Evolutionary conservation across 192 early-diverging fungal species (phyloP), one percentile per base, ranked within the genome.

Genomic region (Coemansia sp.): DNA sequence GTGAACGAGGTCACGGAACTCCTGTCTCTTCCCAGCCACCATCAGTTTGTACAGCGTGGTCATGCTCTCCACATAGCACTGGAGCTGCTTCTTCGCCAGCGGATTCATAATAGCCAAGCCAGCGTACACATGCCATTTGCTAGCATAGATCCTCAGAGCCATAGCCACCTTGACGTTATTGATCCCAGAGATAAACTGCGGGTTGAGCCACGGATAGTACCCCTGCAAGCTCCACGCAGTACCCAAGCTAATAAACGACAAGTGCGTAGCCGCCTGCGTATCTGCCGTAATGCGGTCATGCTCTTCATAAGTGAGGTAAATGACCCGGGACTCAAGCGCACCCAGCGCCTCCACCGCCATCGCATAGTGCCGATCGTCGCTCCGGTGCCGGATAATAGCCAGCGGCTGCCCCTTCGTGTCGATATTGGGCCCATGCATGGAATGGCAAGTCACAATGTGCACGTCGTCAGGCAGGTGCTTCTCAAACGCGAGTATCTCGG

Each of bases 71-170:
- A 94, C 91, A 62, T 93, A 99, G 84, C 97, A 95, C 18, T 84
- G 76, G 16, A 99, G 86, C 68, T 99, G 96, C 25, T 77, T 77
- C 41, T 85, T 85, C 6, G 95, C 96, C 64, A 83, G 86, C 6
- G 95, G 95, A 69, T 97, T 97, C 82, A 99, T 83, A 13, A 97
- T 91, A 8, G 94, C 96, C 20, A 99, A 79, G 0, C 95, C 96
- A 0, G 92, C 94, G 70, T 96, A 96, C 8, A 96, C 94, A 68
- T 99, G 96, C 95, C 95, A 99, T 70, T 99, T 99, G 81, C 88
- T 92, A 28, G 86, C 89, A 61, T 94, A 96, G 58, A 99, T 97
- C 37, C 96, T 85, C 64, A 99, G 79, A 9, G 95, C 88, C 86
- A 97, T 92, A 60, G 92, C 88, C 16, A 95, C 90, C 62, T 99